Conservation (phyloP, 208 protist species). For the Trypanosoma melophagium region DNA sequence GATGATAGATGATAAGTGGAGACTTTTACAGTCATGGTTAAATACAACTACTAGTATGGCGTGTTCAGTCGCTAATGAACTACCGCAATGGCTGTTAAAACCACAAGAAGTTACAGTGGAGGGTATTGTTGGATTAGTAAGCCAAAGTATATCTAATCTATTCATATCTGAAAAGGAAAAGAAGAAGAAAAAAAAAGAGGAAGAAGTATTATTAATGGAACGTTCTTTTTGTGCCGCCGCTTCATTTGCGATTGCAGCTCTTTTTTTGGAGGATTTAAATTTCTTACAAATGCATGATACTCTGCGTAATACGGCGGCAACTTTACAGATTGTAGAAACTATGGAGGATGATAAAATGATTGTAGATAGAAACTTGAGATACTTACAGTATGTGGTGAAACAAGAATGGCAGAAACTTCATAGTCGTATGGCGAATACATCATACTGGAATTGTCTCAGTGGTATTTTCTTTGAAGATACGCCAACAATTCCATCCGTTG, state of each 20-base stretch:
- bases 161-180: not conserved
- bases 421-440: not conserved
- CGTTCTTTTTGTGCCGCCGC: not conserved
- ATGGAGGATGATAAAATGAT: not conserved
- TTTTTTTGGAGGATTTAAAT: constrained; percentile 6
- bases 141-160: not conserved
- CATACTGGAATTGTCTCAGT: not conserved
- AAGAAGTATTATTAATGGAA: not conserved
- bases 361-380: not conserved
- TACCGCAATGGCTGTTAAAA: not conserved
- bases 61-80: not conserved
- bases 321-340: not conserved
- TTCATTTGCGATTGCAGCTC: not conserved
- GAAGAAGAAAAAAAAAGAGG: not conserved
- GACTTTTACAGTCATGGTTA: not conserved
- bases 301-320: not conserved
- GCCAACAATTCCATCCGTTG: not conserved
- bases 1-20: not conserved
- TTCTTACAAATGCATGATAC: not conserved
- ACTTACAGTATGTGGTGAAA: not conserved
- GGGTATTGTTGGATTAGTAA: not conserved
- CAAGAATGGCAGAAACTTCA: not conserved
- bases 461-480: not conserved
- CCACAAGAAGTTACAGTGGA: not conserved
- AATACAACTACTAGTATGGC: not conserved